These are phyloP conservation scores for Fusarium pseudoanthophilum DNA, from an alignment of 2,329 filamentous ascomycete species.

Conservation along the genomic window DNA sequence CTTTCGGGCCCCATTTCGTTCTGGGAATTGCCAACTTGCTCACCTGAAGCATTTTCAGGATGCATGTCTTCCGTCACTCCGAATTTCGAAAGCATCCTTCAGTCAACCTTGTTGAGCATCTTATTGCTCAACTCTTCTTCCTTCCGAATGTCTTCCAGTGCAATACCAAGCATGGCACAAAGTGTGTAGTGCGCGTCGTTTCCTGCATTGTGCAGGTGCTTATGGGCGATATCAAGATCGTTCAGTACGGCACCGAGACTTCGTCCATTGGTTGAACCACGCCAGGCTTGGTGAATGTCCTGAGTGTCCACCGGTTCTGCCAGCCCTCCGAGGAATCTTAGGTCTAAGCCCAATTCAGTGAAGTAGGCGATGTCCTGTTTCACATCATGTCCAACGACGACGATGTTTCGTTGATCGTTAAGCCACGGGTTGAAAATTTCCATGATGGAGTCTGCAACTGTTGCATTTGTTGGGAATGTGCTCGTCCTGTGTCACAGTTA, in stretches of 20 bases:
- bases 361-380: slow-evolving; percentile 76
- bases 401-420: slow-evolving; percentile 60
- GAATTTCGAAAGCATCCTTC: not conserved
- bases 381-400: slow-evolving; percentile 84
- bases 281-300: slow-evolving; percentile 73
- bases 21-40: not conserved
- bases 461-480: slow-evolving; percentile 50
- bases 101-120: slow-evolving; percentile 23
- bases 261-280: slow-evolving; percentile 61
- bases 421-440: slow-evolving; percentile 50
- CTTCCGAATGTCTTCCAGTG: slow-evolving; percentile 41
- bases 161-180: slow-evolving; percentile 71
- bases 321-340: slow-evolving; percentile 62
- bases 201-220: slow-evolving; percentile 84
- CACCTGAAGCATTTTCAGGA: not conserved
- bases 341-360: slow-evolving; percentile 69
- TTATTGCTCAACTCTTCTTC: slow-evolving; percentile 30
- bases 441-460: slow-evolving; percentile 51
- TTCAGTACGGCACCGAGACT: slow-evolving; percentile 70
- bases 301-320: slow-evolving; percentile 78
- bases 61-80: not conserved
- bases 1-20: not conserved
- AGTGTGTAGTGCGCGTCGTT: slow-evolving; percentile 88
- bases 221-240: slow-evolving; percentile 70
- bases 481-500: slow-evolving; percentile 51